Base-by-base conservation (phyloP, 352 stramenopile species). In the Plasmopara muralis region DNA sequence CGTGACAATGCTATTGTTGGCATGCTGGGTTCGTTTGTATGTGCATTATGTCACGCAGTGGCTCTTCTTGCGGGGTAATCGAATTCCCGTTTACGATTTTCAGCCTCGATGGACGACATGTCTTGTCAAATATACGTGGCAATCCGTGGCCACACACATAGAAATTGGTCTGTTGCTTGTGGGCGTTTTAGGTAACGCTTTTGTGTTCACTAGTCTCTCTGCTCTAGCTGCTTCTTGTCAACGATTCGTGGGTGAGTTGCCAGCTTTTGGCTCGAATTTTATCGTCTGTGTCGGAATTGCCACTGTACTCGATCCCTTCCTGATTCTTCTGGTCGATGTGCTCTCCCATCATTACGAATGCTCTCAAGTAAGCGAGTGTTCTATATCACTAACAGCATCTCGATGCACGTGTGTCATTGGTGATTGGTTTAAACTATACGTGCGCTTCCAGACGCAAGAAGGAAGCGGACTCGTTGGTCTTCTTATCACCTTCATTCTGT, bases 371-470 rank as follows among this genome's bases (percentile, higher is more conserved):
- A 61, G 31, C 10, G 61, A 72, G 14, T 89, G 75, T 49, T 50
- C 57, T 5, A 48, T 58, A 20, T 80, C 73, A 14, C 43, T 85
- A 14, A 57, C 74, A 33, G 59, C 73, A 38, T 53, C 60, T 29
- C 47, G 43, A 15, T 78, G 79, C 57, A 56, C 55, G 9, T 96
- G 88, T 34, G 75, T 83, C 15, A 77, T 90, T 20, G 87, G 86
- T 31, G 87, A 97, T 56, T 88, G 84, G 33, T 95, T 94, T 62
- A 95, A 96, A 59, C 65, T 96, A 20, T 95, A 89, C 62, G 61
- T 72, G 16, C 79, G 88, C 8, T 89, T 95, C 49, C 56, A 86
- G 14, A 55, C 52, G 0, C 64, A 82, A 14, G 83, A 95, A 48
- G 79, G 78, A 13, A 89, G 75, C 39, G 86, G 85, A 0, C 53